Evolutionary conservation across 148 eudicot genomes (phyloP).

Genomic region (Oxyria digyna): DNA sequence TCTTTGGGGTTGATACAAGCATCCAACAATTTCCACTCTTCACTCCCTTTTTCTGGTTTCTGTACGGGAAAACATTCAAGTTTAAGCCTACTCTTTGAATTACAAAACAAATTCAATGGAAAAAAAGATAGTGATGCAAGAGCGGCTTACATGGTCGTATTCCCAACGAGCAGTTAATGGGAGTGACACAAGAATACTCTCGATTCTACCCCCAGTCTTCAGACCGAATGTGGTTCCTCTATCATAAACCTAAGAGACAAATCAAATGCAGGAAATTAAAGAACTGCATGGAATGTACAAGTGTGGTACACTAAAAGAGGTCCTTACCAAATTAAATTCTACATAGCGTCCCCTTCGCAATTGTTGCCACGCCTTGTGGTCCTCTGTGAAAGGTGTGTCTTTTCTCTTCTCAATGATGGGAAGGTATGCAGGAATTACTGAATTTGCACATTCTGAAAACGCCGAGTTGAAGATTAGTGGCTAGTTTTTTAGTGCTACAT

Average conservation of each 20-base stretch:
- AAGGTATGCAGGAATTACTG: constrained; percentile 82
- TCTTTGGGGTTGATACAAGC: constrained; percentile 95
- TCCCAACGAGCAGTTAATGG: constrained; percentile 94
- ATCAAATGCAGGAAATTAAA: background rate
- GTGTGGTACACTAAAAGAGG: background rate
- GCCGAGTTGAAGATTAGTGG: background rate
- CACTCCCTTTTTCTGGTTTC: constrained; percentile 88
- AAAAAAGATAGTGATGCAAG: background rate
- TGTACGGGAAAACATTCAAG: constrained; percentile 22
- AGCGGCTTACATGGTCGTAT: constrained; percentile 73
- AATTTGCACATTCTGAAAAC: constrained; percentile 80
- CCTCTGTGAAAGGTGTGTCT: constrained; percentile 73
- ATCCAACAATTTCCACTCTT: constrained; percentile 94
- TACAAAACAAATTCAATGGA: too few relatives aligned
- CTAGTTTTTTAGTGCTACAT: background rate
- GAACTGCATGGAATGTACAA: background rate
- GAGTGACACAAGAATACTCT: constrained; percentile 91
- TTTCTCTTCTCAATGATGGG: constrained; percentile 91
- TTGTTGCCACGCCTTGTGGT: constrained; percentile 95
- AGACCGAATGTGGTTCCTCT: constrained; percentile 97
- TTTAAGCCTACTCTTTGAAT: background rate
- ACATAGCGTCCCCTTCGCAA: constrained; percentile 87
- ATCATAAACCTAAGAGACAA: constrained; percentile 57
- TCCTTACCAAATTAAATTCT: constrained; percentile 80
- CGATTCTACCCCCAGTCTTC: constrained; percentile 95